These are phyloP conservation scores for Linnemannia hyalina DNA, from an alignment of 192 early-diverging fungal species.

Conservation along the genomic window DNA sequence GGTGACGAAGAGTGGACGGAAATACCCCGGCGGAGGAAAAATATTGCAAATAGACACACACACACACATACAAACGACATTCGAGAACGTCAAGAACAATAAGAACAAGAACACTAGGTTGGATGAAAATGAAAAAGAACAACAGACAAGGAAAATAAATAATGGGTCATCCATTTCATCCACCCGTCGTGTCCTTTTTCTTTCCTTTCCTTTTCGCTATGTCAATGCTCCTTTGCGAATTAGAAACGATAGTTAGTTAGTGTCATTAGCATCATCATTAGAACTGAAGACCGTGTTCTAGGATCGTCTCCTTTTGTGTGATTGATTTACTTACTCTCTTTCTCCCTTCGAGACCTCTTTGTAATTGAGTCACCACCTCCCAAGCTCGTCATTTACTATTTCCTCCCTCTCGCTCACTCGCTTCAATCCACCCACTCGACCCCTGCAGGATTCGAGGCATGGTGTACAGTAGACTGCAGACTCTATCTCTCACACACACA, in stretches of 20 bases:
- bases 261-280: too few relatives aligned
- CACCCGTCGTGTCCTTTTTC: too few relatives aligned
- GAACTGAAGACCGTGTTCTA: too few relatives aligned
- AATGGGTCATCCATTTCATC: neutral
- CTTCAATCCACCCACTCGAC: neutral
- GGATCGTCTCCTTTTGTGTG: too few relatives aligned
- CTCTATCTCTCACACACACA: neutral
- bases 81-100: neutral
- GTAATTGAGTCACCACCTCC: neutral
- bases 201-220: too few relatives aligned
- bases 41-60: too few relatives aligned
- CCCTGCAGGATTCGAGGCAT: constrained; percentile 1
- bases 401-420: neutral
- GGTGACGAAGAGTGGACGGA: neutral
- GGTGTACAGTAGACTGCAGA: neutral
- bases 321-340: too few relatives aligned
- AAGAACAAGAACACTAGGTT: neutral
- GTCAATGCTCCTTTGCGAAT: too few relatives aligned
- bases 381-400: neutral
- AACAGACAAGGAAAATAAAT: neutral
- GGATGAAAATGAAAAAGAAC: too few relatives aligned
- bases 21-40: neutral
- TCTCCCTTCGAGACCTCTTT: too few relatives aligned
- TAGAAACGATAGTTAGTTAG: too few relatives aligned
- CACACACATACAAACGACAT: too few relatives aligned